Evolutionary conservation across 2,329 filamentous ascomycete genomes (phyloP), one percentile per base, ranked within the genome.

Genomic region (Claviceps sp.): DNA sequence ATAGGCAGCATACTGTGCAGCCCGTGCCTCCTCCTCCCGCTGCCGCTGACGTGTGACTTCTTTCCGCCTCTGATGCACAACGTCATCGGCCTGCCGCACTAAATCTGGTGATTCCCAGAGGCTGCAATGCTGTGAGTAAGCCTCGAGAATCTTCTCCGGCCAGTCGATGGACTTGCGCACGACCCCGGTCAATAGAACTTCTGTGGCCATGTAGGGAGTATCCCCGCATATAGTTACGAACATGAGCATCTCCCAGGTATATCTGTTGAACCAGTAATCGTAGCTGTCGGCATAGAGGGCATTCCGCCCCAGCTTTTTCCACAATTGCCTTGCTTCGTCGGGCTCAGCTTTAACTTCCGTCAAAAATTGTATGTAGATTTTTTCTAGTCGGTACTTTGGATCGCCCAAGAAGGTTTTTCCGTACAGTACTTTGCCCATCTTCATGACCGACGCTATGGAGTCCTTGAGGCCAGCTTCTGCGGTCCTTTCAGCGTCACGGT

Each of bases 201-300:
- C 79, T 0, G 88, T 95, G 11, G 90, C 88, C 55, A 81, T 72
- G 4, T 77, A 76, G 0, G 90, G 88, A n/a, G 79, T 77, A 48
- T 74, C 73, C 18, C 65, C 62, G 0, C 61, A 58, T 4, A 69
- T 70, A 54, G 78, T 79, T 2, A 72, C 68, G 56, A 78, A 80
- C 4, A 79, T 61, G 53, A 85, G 76, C 75, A 97, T 84, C 68
- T 97, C 93, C 85, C 89, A 97, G 50, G 84, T 75, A 67, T 96
- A 96, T 67, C 88, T 96, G 44, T 84, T 82, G 52, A 90, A 76
- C 93, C 93, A 98, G 65, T 97, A 97, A 60, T 95, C 88, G 62
- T 90, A 89, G 59, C 82, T 90, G 59, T 88, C 80, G 34, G 82
- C 82, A 52, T 88, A 70, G 3, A 81, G 81, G 18, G 77, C 73